phyloP scores from a whole-genome alignment of 31 red algal species.

The Endocladia muricata region DNA sequence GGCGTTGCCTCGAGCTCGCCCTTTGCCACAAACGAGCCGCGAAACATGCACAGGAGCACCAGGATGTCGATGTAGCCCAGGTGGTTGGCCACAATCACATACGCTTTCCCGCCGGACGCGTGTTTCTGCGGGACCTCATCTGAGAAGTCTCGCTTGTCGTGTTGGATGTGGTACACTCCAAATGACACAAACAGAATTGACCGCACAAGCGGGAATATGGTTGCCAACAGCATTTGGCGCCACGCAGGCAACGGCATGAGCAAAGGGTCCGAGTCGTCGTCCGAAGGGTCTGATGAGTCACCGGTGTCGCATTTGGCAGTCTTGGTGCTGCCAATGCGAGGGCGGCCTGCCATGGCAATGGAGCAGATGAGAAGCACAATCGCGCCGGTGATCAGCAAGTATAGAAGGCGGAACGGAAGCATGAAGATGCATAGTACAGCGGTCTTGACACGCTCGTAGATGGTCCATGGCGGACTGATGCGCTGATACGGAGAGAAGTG shows the following conservation, averaged over 20 bases:
- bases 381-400: conserved; percentile 27
- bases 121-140: background rate
- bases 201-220: conserved; percentile 55
- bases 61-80: conserved; percentile 90
- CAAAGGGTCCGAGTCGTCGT: conserved; percentile 23
- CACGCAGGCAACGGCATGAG: conserved; percentile 49
- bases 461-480: conserved; percentile 35
- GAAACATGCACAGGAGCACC: conserved; percentile 60
- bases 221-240: conserved; percentile 44
- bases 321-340: too few relatives aligned
- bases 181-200: conserved; percentile 61
- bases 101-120: conserved; percentile 12
- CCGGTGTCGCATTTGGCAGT: background rate
- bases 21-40: conserved; percentile 83
- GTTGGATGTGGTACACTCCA: conserved; percentile 70
- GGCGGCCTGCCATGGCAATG: conserved; percentile 24
- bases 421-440: conserved; percentile 27
- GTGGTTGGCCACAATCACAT: conserved; percentile 86
- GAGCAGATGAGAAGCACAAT: conserved; percentile 25
- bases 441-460: conserved; percentile 56
- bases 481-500: conserved; percentile 58
- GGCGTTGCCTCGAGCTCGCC: conserved; percentile 50
- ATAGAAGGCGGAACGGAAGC: conserved; percentile 57
- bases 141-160: conserved; percentile 7
- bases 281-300: background rate